These are phyloP conservation scores for Trichoderma semiorbis DNA, from an alignment of 2,329 filamentous ascomycete species.

Conservation along the genomic window DNA sequence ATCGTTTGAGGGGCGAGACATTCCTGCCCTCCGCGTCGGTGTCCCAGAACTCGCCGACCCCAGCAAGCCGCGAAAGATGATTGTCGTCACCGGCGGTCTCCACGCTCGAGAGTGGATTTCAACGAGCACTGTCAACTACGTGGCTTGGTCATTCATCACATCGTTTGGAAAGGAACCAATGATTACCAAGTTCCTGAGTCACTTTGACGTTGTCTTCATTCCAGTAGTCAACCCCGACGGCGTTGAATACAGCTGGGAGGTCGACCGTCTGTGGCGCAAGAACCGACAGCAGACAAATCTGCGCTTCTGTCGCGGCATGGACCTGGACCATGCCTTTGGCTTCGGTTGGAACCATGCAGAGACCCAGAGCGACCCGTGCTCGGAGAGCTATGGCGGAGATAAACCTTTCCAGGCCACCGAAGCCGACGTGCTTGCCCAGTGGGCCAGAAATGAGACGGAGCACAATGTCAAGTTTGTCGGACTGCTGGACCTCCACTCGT, in stretches of 20 bases:
- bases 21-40: conserved; percentile 76
- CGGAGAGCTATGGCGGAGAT: conserved; percentile 83
- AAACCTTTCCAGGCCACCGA: conserved; percentile 81
- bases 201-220: conserved; percentile 84
- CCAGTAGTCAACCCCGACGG: conserved; percentile 92
- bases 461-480: conserved; percentile 74
- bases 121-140: conserved; percentile 83
- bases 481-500: conserved; percentile 87
- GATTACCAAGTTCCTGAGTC: conserved; percentile 74
- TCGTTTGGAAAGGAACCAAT: conserved; percentile 68
- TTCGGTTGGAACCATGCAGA: conserved; percentile 76
- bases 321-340: conserved; percentile 82
- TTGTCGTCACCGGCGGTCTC: conserved; percentile 79
- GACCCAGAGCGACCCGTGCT: conserved; percentile 74
- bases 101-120: conserved; percentile 97
- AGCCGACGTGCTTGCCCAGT: conserved; percentile 69
- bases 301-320: conserved; percentile 80
- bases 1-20: conserved; percentile 84
- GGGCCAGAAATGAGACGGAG: conserved; percentile 76
- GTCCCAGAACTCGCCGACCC: conserved; percentile 44
- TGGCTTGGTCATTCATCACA: conserved; percentile 84
- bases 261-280: conserved; percentile 92
- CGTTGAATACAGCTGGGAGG: conserved; percentile 89
- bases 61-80: conserved; percentile 61
- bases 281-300: conserved; percentile 80